phyloP scores from a whole-genome alignment of 192 early-diverging fungal genomes.

The Backusella australiensis region DNA sequence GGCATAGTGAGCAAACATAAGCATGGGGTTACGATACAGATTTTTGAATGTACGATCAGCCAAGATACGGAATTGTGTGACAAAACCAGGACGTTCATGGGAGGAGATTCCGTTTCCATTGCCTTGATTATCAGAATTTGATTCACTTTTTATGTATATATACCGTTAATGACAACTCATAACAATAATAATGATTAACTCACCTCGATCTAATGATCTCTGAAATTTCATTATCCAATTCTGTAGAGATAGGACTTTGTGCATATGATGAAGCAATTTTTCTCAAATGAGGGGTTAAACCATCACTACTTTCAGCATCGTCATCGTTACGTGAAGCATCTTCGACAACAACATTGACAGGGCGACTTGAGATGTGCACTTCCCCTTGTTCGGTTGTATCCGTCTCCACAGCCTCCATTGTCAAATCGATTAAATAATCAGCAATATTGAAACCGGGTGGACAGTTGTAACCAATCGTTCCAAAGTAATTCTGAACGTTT shows the following conservation, averaged over 20 bases:
- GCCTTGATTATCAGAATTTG: background rate
- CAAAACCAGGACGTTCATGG: conserved; percentile 55
- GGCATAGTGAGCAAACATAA: conserved; percentile 73
- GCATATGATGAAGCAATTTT: conserved; percentile 32
- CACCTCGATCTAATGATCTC: background rate
- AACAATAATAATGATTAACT: background rate
- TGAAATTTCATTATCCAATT: conserved; percentile 35
- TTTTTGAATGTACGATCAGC: conserved; percentile 78
- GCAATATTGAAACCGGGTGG: conserved; percentile 91
- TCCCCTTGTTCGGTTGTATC: background rate
- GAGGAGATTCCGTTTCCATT: conserved; percentile 2
- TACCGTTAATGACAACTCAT: background rate
- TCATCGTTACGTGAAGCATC: background rate
- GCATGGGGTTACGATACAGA: conserved; percentile 74
- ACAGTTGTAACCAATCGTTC: conserved; percentile 73
- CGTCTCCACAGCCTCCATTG: conserved; percentile 50
- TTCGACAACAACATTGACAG: background rate
- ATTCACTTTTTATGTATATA: background rate
- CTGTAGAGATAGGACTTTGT: conserved; percentile 32
- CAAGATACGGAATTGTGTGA: conserved; percentile 71
- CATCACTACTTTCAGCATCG: conserved; percentile 14
- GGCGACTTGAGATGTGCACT: background rate
- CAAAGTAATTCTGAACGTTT: conserved; percentile 68
- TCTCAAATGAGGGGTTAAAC: conserved; percentile 36
- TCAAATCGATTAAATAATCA: conserved; percentile 76